Percentiles rank a stretch among this genome's conserved stretches.
These are phyloP conservation scores for Rhizopogon vulgaris DNA, from an alignment of 768 basidiomycete genomes.

Conservation along the genomic window DNA sequence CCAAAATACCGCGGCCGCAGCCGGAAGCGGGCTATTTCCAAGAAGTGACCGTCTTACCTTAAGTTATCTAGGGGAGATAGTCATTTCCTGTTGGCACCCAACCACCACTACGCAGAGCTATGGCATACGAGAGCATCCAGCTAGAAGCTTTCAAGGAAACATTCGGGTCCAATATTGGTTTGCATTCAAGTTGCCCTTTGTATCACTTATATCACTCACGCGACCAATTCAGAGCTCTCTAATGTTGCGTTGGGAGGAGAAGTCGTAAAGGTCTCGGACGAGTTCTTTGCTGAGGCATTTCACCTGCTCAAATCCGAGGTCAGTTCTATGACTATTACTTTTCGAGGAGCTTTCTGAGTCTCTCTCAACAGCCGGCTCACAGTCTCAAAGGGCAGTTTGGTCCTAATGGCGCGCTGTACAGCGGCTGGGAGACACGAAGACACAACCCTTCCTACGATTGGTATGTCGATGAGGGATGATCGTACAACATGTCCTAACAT, in stretches of 20 bases:
- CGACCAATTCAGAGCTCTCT: constrained; percentile 64
- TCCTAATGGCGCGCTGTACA: constrained; percentile 88
- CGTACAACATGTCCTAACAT: neutral
- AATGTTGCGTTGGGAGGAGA: constrained; percentile 76
- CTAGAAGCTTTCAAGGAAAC: constrained; percentile 40
- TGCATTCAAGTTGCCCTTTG: constrained; percentile 3
- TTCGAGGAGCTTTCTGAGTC: neutral
- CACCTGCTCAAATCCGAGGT: constrained; percentile 84
- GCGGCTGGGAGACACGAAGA: constrained; percentile 89
- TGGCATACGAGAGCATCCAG: constrained; percentile 40
- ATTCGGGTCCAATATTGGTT: constrained; percentile 51
- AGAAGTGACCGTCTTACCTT: too few relatives aligned
- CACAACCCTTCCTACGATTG: constrained; percentile 90
- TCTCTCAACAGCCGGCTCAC: constrained; percentile 58
- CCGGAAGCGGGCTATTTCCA: too few relatives aligned
- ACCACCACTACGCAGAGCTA: constrained; percentile 11
- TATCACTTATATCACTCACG: neutral
- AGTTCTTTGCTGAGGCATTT: constrained; percentile 88
- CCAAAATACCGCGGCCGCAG: too few relatives aligned
- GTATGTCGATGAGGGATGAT: constrained; percentile 32
- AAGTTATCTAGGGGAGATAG: too few relatives aligned
- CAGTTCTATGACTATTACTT: constrained; percentile 11
- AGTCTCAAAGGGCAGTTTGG: constrained; percentile 96
- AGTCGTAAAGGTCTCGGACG: constrained; percentile 78
- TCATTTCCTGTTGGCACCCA: too few relatives aligned